phyloP scores from a whole-genome alignment of 2,329 filamentous ascomycete genomes.

The Penicillium sp. region DNA sequence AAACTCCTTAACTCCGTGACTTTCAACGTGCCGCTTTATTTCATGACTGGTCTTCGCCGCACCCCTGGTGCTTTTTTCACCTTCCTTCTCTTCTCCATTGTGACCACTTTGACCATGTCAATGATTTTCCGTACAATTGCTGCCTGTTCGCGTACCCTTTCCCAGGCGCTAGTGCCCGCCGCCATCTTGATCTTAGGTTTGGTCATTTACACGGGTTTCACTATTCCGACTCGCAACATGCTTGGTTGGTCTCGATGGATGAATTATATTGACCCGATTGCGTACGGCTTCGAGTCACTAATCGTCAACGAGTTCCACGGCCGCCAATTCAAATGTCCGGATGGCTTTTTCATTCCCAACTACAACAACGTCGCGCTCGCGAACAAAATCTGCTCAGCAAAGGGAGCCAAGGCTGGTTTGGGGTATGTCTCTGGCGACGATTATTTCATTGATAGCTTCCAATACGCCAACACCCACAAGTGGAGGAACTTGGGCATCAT shows the following conservation, averaged over 20 bases:
- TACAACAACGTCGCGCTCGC: too few species aligned
- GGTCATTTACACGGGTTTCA: constrained; percentile 52
- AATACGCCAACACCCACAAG: constrained; percentile 58
- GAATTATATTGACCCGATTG: constrained; percentile 73
- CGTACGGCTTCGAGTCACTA: constrained; percentile 75
- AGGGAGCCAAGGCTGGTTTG: too few species aligned
- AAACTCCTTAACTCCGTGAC: constrained; percentile 69
- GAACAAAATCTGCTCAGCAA: too few species aligned
- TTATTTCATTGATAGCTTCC: too few species aligned
- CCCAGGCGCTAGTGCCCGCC: constrained; percentile 57
- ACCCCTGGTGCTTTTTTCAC: constrained; percentile 78
- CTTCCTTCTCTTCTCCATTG: constrained; percentile 59
- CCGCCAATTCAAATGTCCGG: constrained; percentile 56
- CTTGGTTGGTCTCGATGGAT: constrained; percentile 80
- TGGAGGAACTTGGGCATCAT: constrained; percentile 71
- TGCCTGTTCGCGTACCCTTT: constrained; percentile 66
- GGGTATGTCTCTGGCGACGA: too few species aligned
- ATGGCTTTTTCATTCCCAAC: too few species aligned
- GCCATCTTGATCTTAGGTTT: constrained; percentile 48
- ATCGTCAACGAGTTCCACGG: constrained; percentile 80
- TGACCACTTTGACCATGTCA: constrained; percentile 74
- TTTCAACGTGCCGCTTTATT: constrained; percentile 81
- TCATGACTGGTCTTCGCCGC: constrained; percentile 77
- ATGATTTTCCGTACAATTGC: constrained; percentile 78
- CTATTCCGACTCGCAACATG: constrained; percentile 59